A percentile compares a stretch with the other conserved stretches of the same genome.
Evolutionary conservation across 345 rosid genomes (phyloP).

Genomic region (Litchi chinensis): DNA sequence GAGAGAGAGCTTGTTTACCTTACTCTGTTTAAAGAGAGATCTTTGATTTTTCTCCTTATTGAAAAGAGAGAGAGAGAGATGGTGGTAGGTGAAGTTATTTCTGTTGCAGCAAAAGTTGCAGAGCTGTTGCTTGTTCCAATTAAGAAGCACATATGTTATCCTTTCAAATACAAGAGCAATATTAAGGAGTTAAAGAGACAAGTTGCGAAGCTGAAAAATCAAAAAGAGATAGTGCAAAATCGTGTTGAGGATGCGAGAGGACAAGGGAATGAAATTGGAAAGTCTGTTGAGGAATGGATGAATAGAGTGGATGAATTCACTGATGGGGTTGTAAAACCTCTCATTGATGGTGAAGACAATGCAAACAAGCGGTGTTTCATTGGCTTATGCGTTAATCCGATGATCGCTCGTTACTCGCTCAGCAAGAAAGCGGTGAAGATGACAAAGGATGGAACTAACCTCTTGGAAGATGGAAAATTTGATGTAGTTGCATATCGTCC

Average conservation of each 20-base stretch:
- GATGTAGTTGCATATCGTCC: neutral
- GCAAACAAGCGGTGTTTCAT: neutral
- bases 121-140: neutral
- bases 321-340: too few species aligned
- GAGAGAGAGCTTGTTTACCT: too few species aligned
- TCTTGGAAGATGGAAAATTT: neutral
- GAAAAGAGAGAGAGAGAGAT: too few species aligned
- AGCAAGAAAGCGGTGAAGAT: neutral
- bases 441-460: neutral
- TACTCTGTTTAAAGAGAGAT: too few species aligned
- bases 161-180: conserved; percentile 15
- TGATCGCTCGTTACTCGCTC: neutral
- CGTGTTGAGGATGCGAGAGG: neutral
- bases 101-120: neutral
- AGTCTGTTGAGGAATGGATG: neutral
- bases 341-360: neutral
- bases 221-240: neutral
- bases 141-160: neutral
- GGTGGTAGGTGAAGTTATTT: too few species aligned
- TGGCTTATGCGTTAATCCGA: neutral
- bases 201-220: neutral
- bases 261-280: conserved; percentile 7
- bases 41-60: too few species aligned
- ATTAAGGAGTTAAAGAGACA: neutral
- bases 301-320: neutral